Base-by-base conservation (phyloP, 2,329 filamentous ascomycete genomes). In the Allantophomopsis lycopodina region DNA sequence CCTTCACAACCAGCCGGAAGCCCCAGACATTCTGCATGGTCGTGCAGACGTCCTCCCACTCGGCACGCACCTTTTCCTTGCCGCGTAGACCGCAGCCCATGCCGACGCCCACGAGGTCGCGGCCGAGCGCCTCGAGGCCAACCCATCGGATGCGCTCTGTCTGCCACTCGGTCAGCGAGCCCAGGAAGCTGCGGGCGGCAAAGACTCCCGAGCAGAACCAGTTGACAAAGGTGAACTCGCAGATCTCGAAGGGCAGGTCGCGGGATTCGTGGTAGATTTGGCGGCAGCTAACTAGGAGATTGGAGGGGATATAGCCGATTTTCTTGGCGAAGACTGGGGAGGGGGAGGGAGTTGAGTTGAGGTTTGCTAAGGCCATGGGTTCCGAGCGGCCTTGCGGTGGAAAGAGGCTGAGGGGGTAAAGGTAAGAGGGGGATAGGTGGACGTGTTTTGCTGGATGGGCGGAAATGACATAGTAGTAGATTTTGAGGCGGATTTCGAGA, bases 181-280 rank as follows among this genome's bases (percentile, higher is more conserved):
- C 44, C 2, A 58, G 53, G 40, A 66, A 62, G 1, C 54, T 51
- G 7, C 56, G 47, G 0, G 64, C 65, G 1, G 63, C 57, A 47
- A 59, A 59, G 3, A 66, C 47, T 0, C 65, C 66, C 12, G 62
- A 64, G 11, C 60, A 56, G 50, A 66, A 66, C 60, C 62, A 64
- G 34, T 62, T 63, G 31, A 61, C 53, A 43, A 68, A 70, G 17
- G 59, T 58, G 42, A 69, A 69, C 38, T 68, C 64, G 50, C 65
- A 67, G 16, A 49, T 42, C 7, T 49, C 45, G 45, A 66, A 67
- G 2, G 66, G 62, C 2, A 68, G 18, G 1, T 41, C 14, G 3
- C 62, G 57, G 3, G 58, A 53, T 44, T 71, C 67, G 38, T 48
- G 23, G 50, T 68, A 68, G 15, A 69, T 46, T 40, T 65, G 61